A percentile compares a stretch with the other conserved stretches of the same genome.
phyloP scores from a whole-genome alignment of 768 basidiomycete species.

The Leccinum aurantiacum region DNA sequence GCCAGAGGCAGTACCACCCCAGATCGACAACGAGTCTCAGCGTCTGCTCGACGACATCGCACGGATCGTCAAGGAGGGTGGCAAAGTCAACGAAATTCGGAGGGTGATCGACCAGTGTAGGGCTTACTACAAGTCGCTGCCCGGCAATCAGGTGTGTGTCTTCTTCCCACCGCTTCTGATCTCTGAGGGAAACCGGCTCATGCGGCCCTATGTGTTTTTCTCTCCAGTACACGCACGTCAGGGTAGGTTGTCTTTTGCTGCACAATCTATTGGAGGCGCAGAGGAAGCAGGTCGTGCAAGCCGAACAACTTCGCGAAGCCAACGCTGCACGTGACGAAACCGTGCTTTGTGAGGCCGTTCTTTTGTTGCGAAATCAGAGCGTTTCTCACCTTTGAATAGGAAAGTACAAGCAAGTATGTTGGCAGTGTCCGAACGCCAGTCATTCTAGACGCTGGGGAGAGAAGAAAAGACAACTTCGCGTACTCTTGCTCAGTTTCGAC shows the following conservation, averaged over 20 bases:
- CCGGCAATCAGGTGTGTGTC: slow-evolving; percentile 43
- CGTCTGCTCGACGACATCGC: slow-evolving; percentile 55
- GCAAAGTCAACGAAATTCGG: slow-evolving; percentile 48
- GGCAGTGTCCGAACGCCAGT: slow-evolving; percentile 85
- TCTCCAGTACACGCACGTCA: no score
- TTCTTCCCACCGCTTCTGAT: slow-evolving; percentile 14
- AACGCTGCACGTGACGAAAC: slow-evolving; percentile 31
- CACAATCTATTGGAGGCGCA: no score
- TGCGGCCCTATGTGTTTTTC: not conserved
- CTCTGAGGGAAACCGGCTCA: slow-evolving; percentile 13
- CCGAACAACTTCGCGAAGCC: no score
- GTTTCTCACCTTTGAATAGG: slow-evolving; percentile 39
- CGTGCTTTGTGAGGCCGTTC: slow-evolving; percentile 23
- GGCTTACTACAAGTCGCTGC: slow-evolving; percentile 46
- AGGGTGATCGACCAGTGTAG: slow-evolving; percentile 51
- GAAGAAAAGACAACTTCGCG: slow-evolving; percentile 78
- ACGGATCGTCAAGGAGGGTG: slow-evolving; percentile 55
- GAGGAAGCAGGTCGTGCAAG: no score
- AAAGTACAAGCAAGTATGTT: slow-evolving; percentile 77
- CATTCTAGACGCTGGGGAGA: slow-evolving; percentile 74
- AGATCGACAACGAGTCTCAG: slow-evolving; percentile 45
- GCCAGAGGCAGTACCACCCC: slow-evolving; percentile 14
- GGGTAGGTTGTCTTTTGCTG: no score
- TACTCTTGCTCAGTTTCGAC: slow-evolving; percentile 62
- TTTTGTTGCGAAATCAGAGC: not conserved